A percentile compares a stretch with the other conserved stretches of the same genome.
phyloP scores from a whole-genome alignment of 2,329 filamentous ascomycete genomes.

The Fonsecaea multimorphosa region DNA sequence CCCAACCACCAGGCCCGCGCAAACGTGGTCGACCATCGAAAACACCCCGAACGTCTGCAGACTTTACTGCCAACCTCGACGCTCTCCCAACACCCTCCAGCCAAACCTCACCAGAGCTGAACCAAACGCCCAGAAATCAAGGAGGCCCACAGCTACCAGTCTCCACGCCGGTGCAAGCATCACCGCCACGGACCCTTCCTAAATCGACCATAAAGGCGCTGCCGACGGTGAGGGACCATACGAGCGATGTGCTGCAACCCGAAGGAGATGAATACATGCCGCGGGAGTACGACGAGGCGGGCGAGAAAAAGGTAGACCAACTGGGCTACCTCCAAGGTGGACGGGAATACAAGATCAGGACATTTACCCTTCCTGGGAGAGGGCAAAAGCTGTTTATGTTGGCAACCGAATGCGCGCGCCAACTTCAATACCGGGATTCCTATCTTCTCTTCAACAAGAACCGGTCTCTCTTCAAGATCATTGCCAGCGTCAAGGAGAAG shows the following conservation, averaged over 20 bases:
- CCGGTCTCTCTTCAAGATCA: constrained; percentile 94
- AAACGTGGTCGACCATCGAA: constrained; percentile 59
- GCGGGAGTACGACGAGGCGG: constrained; percentile 87
- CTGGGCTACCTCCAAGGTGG: constrained; percentile 82
- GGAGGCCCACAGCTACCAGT: constrained; percentile 23
- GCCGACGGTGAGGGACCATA: constrained; percentile 94
- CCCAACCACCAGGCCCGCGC: constrained; percentile 45
- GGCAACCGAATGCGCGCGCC: constrained; percentile 93
- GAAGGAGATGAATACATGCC: constrained; percentile 94
- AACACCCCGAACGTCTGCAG: constrained; percentile 49
- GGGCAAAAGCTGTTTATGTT: constrained; percentile 98
- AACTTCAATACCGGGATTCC: constrained; percentile 93
- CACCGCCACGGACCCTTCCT: constrained; percentile 56
- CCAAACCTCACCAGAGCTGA: constrained; percentile 42
- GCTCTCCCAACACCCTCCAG: constrained; percentile 43
- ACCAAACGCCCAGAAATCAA: constrained; percentile 49
- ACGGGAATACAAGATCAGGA: constrained; percentile 89
- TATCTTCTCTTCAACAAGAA: constrained; percentile 99
- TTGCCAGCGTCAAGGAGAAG: constrained; percentile 93
- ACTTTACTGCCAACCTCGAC: constrained; percentile 41
- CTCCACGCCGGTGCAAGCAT: constrained; percentile 63
- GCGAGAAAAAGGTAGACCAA: constrained; percentile 88
- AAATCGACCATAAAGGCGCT: constrained; percentile 81
- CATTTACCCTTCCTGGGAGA: constrained; percentile 88
- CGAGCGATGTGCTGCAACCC: constrained; percentile 88